These are phyloP conservation scores for Monilinia polystroma DNA, from an alignment of 2,329 filamentous ascomycete genomes.

Conservation along the genomic window DNA sequence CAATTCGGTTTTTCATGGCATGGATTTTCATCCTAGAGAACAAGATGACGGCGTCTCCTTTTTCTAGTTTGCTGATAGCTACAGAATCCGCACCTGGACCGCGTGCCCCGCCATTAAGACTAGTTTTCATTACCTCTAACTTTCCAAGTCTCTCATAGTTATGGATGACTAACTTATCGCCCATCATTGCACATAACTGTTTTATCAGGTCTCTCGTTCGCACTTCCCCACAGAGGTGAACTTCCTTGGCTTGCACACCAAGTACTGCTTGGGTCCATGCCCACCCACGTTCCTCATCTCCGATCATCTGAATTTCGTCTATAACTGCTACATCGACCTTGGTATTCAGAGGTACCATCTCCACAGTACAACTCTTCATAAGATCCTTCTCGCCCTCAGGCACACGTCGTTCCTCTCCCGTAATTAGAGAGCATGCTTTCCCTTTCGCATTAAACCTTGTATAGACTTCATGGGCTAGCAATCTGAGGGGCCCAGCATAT, in stretches of 20 bases:
- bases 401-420: slow-evolving; percentile 82
- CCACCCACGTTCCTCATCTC: slow-evolving; percentile 75
- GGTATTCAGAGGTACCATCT: slow-evolving; percentile 65
- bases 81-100: slow-evolving; percentile 49
- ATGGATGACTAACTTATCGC: slow-evolving; percentile 80
- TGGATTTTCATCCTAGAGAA: slow-evolving; percentile 86
- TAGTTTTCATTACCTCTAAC: slow-evolving; percentile 62
- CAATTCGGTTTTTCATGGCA: slow-evolving; percentile 73
- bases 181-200: slow-evolving; percentile 72
- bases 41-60: slow-evolving; percentile 86
- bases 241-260: slow-evolving; percentile 80
- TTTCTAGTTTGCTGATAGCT: slow-evolving; percentile 45
- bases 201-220: slow-evolving; percentile 76
- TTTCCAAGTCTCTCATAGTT: slow-evolving; percentile 81
- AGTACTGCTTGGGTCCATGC: slow-evolving; percentile 92
- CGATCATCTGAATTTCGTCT: slow-evolving; percentile 98
- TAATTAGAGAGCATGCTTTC: slow-evolving; percentile 74
- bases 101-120: slow-evolving; percentile 43
- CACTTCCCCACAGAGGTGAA: slow-evolving; percentile 91
- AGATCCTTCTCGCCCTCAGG: slow-evolving; percentile 57
- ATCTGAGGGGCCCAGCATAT: slow-evolving; percentile 84
- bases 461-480: slow-evolving; percentile 94
- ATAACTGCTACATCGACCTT: slow-evolving; percentile 84
- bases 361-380: slow-evolving; percentile 87
- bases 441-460: slow-evolving; percentile 79